Evolutionary conservation across 495 filamentous ascomycete genomes (phyloP), one percentile per base, ranked within the genome.

Genomic region (Alectoria sarmentosa): DNA sequence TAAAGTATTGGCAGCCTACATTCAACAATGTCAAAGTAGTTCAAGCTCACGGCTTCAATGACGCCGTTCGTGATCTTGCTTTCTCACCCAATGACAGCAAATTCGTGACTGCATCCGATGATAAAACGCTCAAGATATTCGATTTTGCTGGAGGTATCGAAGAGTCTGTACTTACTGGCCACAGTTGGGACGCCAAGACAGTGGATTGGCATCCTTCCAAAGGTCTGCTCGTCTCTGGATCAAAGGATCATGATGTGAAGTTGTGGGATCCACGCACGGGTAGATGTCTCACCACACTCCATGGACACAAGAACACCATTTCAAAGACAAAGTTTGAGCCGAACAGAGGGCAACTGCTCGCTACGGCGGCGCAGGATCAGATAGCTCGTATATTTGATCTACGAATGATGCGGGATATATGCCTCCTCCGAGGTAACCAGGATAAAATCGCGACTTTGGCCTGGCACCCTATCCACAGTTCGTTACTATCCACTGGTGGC

Each of bases 1-100:
- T 98, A 74, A 98, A 98, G 76, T 98, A 98, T 77, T 98, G 93
- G 93, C 91, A 96, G 71, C 91, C 94, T 4, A 98, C 98, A 75
- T 97, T 98, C 80, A 98, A 98, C 80, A 97, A 97, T 71, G 91
- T 98, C 65, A 90, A 98, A 74, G 89, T 88, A 38, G 89, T 98
- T 52, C 89, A 92, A 73, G 94, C 92, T 30, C 94, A 98, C 72
- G 52, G 52, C 21, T 55, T 55, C 30, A 83, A 81, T 65, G 91
- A 96, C 70, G 86, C 94, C 30, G 88, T 98, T 58, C 84, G 94
- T 60, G 94, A 95, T 68, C 78, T 98, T n/a, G 86, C 93, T 19
- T 97, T 96, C 74, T 87, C 90, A 59, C 94, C 94, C 1, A 96
- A 88, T 66, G 94, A 98, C 72, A 80, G 86, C 58, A 98, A 98